These are phyloP conservation scores for Calonectria pauciramosa DNA, from an alignment of 2,329 filamentous ascomycete species.

Conservation along the genomic window DNA sequence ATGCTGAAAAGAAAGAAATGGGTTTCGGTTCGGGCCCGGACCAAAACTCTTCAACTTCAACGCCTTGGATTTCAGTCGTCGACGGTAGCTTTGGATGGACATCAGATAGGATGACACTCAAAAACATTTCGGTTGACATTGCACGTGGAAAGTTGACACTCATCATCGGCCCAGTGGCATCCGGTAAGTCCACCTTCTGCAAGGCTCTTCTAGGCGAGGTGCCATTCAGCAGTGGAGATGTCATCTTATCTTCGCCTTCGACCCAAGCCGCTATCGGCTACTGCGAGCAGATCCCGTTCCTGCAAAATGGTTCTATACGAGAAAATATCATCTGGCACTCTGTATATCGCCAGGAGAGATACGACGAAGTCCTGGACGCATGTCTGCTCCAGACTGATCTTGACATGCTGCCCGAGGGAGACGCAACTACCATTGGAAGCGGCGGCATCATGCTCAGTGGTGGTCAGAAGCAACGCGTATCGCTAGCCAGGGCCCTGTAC, in stretches of 20 bases:
- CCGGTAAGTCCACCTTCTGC: conserved; percentile 51
- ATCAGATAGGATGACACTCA: conserved; percentile 5
- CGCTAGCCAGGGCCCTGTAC: conserved; percentile 45
- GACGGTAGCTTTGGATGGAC: conserved; percentile 26
- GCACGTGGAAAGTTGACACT: conserved; percentile 37
- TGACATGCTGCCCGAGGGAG: neutral
- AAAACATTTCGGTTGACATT: conserved; percentile 11
- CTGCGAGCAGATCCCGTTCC: conserved; percentile 17
- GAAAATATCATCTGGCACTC: conserved; percentile 15
- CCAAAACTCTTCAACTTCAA: no score
- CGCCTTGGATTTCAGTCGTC: neutral
- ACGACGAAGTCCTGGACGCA: neutral
- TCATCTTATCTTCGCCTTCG: neutral
- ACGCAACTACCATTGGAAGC: conserved; percentile 10
- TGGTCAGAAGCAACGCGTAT: conserved; percentile 29
- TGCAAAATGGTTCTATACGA: conserved; percentile 9
- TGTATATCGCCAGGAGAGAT: neutral
- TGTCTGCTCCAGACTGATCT: neutral
- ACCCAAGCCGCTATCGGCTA: conserved; percentile 18
- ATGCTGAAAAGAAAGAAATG: no score
- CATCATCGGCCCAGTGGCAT: conserved; percentile 50
- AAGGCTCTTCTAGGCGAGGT: conserved; percentile 49
- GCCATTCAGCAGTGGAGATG: conserved; percentile 20
- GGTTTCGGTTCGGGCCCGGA: no score
- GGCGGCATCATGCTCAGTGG: conserved; percentile 8